phyloP scores from a whole-genome alignment of 1,139 yeast species.

The Saccharomyces hybrid region DNA sequence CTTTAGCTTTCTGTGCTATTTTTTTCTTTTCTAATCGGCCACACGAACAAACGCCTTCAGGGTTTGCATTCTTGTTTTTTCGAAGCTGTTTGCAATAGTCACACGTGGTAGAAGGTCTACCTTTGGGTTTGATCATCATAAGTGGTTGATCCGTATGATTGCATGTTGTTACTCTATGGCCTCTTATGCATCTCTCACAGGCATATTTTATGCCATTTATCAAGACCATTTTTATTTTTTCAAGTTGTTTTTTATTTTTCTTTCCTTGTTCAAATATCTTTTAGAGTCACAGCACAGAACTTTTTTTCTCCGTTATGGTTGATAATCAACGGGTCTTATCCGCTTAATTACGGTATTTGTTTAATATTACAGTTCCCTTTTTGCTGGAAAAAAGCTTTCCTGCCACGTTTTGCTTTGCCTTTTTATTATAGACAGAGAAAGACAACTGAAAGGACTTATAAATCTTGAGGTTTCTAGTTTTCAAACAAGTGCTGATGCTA shows the following conservation, averaged over 20 bases:
- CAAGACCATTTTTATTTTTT: slow-evolving; percentile 63
- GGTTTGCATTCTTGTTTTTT: slow-evolving; percentile 59
- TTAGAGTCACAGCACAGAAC: background rate
- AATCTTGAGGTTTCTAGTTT: background rate
- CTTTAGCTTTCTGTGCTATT: slow-evolving; percentile 35
- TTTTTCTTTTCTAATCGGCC: slow-evolving; percentile 40
- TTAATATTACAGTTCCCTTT: background rate
- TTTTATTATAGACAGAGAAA: background rate
- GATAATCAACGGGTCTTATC: background rate
- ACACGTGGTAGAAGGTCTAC: slow-evolving; percentile 92
- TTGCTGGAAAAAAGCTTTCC: background rate
- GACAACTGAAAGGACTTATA: background rate
- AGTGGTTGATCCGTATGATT: slow-evolving; percentile 86
- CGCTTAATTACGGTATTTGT: background rate
- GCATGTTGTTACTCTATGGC: slow-evolving; percentile 92
- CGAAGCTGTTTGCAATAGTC: slow-evolving; percentile 78
- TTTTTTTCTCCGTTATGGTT: background rate
- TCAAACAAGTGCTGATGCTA: background rate
- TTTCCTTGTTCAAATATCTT: background rate
- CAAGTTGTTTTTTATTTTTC: background rate
- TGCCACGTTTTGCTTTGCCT: background rate
- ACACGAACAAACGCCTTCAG: slow-evolving; percentile 58
- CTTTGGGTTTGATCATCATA: slow-evolving; percentile 91
- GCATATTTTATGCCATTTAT: slow-evolving; percentile 92
- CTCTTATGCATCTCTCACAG: slow-evolving; percentile 92